Evolutionary conservation across 2,329 filamentous ascomycete genomes (phyloP).

Genomic region (Hypocrella siamensis): DNA sequence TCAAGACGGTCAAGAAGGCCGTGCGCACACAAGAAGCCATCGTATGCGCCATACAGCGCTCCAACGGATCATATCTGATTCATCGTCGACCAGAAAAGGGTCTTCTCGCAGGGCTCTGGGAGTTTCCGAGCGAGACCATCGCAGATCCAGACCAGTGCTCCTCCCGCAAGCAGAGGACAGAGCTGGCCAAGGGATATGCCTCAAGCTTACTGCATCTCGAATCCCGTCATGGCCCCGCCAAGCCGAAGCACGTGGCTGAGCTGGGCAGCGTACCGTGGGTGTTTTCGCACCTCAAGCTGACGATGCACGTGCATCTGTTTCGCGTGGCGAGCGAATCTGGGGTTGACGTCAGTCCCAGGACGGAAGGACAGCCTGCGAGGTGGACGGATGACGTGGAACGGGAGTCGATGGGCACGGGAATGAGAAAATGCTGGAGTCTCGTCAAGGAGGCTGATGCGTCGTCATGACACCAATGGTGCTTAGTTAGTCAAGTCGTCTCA

Average conservation of each 20-base stretch:
- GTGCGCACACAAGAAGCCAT: conserved; percentile 35
- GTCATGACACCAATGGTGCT: too few relatives aligned
- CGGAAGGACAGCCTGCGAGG: conserved; percentile 8
- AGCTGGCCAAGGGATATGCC: conserved; percentile 20
- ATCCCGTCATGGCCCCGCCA: neutral
- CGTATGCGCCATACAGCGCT: conserved; percentile 33
- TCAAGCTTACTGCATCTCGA: neutral
- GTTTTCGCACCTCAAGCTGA: conserved; percentile 40
- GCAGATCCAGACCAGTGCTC: conserved; percentile 6
- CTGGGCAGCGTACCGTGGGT: conserved; percentile 40
- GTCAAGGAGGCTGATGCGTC: too few relatives aligned
- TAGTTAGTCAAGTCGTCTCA: too few relatives aligned
- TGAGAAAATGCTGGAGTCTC: conserved; percentile 40
- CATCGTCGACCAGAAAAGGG: conserved; percentile 36
- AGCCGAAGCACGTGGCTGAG: conserved; percentile 20
- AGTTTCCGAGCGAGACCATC: conserved; percentile 32
- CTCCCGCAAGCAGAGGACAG: conserved; percentile 16
- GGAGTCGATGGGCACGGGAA: conserved; percentile 42
- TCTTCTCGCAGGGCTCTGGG: conserved; percentile 39
- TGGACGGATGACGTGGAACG: conserved; percentile 23
- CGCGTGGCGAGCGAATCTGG: conserved; percentile 12
- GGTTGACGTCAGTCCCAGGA: conserved; percentile 1
- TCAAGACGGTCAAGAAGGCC: conserved; percentile 34
- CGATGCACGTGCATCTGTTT: conserved; percentile 41
- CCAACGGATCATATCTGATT: conserved; percentile 29